A percentile compares a stretch with the other conserved stretches of the same genome.
phyloP scores from a whole-genome alignment of 2,329 filamentous ascomycete genomes.

The Alternaria brassicicola region DNA sequence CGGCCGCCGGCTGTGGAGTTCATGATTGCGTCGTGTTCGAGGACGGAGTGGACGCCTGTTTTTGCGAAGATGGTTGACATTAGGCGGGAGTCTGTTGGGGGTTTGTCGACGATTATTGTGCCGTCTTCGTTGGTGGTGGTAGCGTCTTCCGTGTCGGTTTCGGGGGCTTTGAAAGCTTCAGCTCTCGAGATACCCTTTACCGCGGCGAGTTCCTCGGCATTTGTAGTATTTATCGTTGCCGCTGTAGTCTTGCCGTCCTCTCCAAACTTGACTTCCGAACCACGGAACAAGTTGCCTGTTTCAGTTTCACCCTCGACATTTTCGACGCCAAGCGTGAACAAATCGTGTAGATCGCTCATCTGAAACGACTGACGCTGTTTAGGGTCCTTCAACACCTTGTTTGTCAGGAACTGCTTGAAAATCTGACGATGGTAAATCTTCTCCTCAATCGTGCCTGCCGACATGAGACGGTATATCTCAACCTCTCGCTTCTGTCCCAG shows the following conservation, averaged over 20 bases:
- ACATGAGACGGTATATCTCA: constrained; percentile 97
- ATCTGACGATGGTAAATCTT: constrained; percentile 99
- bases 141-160: constrained; percentile 33
- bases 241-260: constrained; percentile 29
- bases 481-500: constrained; percentile 94
- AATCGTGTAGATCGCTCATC: constrained; percentile 85
- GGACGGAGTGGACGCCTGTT: constrained; percentile 84
- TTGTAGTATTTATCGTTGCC: constrained; percentile 29
- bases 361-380: constrained; percentile 93
- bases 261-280: constrained; percentile 75
- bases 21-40: constrained; percentile 92
- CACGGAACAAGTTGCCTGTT: constrained; percentile 84
- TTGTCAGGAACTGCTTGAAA: constrained; percentile 96
- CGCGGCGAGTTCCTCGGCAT: constrained; percentile 36
- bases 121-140: constrained; percentile 22
- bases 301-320: constrained; percentile 72
- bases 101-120: constrained; percentile 7
- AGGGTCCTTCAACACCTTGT: constrained; percentile 93
- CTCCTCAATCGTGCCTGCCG: constrained; percentile 95
- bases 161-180: constrained; percentile 50
- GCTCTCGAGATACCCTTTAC: constrained; percentile 53
- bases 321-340: constrained; percentile 79
- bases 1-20: constrained; percentile 49
- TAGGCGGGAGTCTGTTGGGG: constrained; percentile 64
- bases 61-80: constrained; percentile 89